Evolutionary conservation across 1,284 basidiomycete genomes (phyloP).

Genomic region (Pseudozyma thailandica): DNA sequence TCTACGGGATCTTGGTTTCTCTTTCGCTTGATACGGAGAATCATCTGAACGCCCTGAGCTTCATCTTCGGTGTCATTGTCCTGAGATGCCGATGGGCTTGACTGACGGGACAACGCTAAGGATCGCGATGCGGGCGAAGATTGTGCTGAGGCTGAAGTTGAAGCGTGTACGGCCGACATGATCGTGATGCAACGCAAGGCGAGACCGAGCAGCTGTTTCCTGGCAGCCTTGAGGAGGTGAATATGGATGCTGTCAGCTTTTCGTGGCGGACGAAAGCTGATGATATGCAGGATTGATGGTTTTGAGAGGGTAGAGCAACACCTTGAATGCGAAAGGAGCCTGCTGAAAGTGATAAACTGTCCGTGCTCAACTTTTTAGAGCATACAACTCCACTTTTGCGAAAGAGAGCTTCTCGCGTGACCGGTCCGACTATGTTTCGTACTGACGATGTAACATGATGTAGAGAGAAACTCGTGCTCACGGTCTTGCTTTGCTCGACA

Average conservation of each 20-base stretch:
- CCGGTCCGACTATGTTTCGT: too few species aligned
- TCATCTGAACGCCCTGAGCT: constrained; percentile 30
- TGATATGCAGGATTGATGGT: neutral
- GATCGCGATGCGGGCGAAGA: constrained; percentile 22
- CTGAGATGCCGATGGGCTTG: constrained; percentile 25
- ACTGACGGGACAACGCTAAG: constrained; percentile 16
- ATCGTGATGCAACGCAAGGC: neutral
- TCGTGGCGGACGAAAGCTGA: neutral
- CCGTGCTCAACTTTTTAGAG: neutral
- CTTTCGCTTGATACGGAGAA: constrained; percentile 64
- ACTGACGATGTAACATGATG: too few species aligned
- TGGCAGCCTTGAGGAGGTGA: neutral
- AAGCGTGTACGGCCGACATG: constrained; percentile 19
- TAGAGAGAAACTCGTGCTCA: too few species aligned
- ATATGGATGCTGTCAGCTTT: neutral
- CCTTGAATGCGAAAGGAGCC: too few species aligned
- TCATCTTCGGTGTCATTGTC: constrained; percentile 24
- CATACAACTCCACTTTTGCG: neutral
- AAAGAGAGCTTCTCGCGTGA: too few species aligned
- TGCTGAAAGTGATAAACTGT: too few species aligned
- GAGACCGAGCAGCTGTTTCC: neutral
- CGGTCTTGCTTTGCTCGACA: neutral
- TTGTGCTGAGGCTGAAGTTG: constrained; percentile 14
- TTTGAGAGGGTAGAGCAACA: too few species aligned
- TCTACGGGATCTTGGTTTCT: constrained; percentile 59